Evolutionary conservation across 352 stramenopile genomes (phyloP).

Genomic region (Pythium utonaiense): DNA sequence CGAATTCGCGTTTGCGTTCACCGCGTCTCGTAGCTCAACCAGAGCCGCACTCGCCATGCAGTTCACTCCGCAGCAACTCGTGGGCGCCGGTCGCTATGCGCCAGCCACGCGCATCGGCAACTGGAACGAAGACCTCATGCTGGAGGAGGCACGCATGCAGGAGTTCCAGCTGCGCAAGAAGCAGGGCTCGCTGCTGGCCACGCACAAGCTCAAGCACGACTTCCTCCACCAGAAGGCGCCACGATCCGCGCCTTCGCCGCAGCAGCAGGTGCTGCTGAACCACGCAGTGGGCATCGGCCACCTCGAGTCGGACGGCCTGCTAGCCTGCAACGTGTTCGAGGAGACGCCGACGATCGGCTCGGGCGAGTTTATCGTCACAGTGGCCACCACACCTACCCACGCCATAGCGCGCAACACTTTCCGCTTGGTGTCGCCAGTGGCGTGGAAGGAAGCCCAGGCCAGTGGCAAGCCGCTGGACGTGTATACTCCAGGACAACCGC

Average conservation of each 20-base stretch:
- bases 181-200: slow-evolving; percentile 76
- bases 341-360: slow-evolving; percentile 79
- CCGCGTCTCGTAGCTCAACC: neutral
- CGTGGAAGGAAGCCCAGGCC: slow-evolving; percentile 35
- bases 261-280: slow-evolving; percentile 44
- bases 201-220: slow-evolving; percentile 73
- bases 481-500: slow-evolving; percentile 15
- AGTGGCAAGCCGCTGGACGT: slow-evolving; percentile 23
- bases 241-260: slow-evolving; percentile 37
- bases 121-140: slow-evolving; percentile 89
- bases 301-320: slow-evolving; percentile 39
- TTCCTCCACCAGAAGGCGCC: slow-evolving; percentile 68
- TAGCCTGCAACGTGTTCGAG: slow-evolving; percentile 80
- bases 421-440: slow-evolving; percentile 49
- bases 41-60: slow-evolving; percentile 64
- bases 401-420: slow-evolving; percentile 62
- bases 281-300: slow-evolving; percentile 56
- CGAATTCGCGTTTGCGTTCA: neutral
- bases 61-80: slow-evolving; percentile 89
- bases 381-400: slow-evolving; percentile 23
- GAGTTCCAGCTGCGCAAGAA: slow-evolving; percentile 80
- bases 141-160: slow-evolving; percentile 82
- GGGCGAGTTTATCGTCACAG: slow-evolving; percentile 67
- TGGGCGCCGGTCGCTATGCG: slow-evolving; percentile 77
- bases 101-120: slow-evolving; percentile 83